Evolutionary conservation across 768 basidiomycete genomes (phyloP).

Genomic region (Termitomyces sp.): DNA sequence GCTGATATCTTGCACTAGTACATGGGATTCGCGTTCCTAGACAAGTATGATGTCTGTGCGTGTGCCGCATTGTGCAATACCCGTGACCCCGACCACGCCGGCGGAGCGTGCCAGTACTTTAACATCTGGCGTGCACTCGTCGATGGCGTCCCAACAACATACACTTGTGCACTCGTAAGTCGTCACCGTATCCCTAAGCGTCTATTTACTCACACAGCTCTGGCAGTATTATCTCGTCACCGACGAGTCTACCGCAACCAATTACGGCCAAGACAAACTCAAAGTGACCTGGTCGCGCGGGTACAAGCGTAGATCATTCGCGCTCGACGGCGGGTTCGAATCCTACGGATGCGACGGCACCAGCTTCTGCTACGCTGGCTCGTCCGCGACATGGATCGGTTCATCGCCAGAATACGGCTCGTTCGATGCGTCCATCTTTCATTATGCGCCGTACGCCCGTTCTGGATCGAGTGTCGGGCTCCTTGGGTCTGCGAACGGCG

Average conservation of each 20-base stretch:
- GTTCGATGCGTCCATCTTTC: constrained; percentile 39
- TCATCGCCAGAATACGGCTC: constrained; percentile 25
- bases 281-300: constrained; percentile 42
- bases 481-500: constrained; percentile 36
- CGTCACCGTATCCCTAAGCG: too few species aligned
- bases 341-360: constrained; percentile 24
- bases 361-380: constrained; percentile 35
- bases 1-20: constrained; percentile 26
- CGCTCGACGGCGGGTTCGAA: constrained; percentile 41
- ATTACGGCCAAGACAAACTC: constrained; percentile 40
- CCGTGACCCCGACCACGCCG: constrained; percentile 32
- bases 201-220: too few species aligned
- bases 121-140: constrained; percentile 50
- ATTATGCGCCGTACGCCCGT: constrained; percentile 34
- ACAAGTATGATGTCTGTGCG: constrained; percentile 39
- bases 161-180: constrained; percentile 44
- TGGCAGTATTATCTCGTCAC: constrained; percentile 37
- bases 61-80: constrained; percentile 40
- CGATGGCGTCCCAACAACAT: constrained; percentile 38
- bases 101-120: constrained; percentile 45
- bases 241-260: constrained; percentile 38
- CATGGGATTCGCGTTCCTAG: constrained; percentile 46
- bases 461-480: constrained; percentile 31
- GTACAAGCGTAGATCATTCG: constrained; percentile 32
- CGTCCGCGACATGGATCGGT: constrained; percentile 34